phyloP scores from a whole-genome alignment of 176 grass and related monocot genomes.

The Tillandsia fasciculata region DNA sequence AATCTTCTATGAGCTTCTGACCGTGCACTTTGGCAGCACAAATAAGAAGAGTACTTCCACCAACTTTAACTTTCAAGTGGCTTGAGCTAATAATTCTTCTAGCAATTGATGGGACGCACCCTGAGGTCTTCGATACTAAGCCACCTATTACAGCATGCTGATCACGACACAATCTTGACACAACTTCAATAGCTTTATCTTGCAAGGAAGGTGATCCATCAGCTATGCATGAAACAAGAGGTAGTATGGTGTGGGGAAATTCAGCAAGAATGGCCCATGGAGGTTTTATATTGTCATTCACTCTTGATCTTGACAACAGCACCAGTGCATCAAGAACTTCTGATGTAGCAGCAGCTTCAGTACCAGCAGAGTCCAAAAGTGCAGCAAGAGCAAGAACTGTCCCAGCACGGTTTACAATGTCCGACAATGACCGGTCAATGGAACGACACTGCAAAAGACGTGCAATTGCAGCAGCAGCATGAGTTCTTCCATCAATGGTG shows the following conservation, averaged over 20 bases:
- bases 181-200: constrained; percentile 95
- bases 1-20: constrained; percentile 65
- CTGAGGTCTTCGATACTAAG: constrained; percentile 66
- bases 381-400: constrained; percentile 73
- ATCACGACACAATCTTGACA: constrained; percentile 69
- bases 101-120: constrained; percentile 66
- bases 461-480: constrained; percentile 87
- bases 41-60: constrained; percentile 85
- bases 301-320: constrained; percentile 73
- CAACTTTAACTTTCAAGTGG: constrained; percentile 74
- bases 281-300: constrained; percentile 64
- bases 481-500: constrained; percentile 81
- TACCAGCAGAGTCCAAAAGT: constrained; percentile 69
- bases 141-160: constrained; percentile 78
- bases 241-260: constrained; percentile 79
- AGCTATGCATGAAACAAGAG: constrained; percentile 78
- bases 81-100: constrained; percentile 57
- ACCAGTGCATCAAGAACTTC: constrained; percentile 95
- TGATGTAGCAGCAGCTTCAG: constrained; percentile 64
- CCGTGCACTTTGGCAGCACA: constrained; percentile 70
- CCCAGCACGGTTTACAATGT: constrained; percentile 72
- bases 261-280: constrained; percentile 85
- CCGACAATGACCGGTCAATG: constrained; percentile 59
- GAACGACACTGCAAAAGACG: constrained; percentile 58
- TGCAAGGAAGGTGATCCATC: constrained; percentile 73